Percentiles rank a stretch among this genome's conserved stretches.
phyloP scores from a whole-genome alignment of 371 early-diverging fungal genomes.

The Sporodiniella umbellata region DNA sequence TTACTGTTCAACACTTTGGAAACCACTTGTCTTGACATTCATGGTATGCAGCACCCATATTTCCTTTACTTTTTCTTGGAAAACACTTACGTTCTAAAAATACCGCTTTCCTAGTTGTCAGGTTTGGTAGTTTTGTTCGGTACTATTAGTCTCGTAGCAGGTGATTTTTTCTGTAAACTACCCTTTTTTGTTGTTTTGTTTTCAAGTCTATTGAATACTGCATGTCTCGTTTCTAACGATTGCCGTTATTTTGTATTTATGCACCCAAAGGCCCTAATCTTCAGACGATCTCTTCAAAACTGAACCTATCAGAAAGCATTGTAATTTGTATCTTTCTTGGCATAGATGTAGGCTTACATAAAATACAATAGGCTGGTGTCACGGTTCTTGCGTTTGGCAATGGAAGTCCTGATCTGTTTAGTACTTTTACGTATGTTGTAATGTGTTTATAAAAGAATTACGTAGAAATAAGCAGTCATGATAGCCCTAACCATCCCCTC shows the following conservation, averaged over 20 bases:
- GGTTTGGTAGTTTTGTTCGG: conserved; percentile 50
- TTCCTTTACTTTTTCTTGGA: not conserved
- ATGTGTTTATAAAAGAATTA: too few relatives aligned
- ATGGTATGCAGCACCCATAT: conserved; percentile 11
- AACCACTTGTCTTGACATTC: conserved; percentile 34
- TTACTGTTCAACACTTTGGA: conserved; percentile 52
- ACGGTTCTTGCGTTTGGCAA: conserved; percentile 86
- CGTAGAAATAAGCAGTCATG: too few relatives aligned
- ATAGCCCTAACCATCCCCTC: too few relatives aligned
- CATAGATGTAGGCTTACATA: not conserved
- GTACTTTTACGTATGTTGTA: conserved; percentile 54
- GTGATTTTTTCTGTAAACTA: conserved; percentile 67
- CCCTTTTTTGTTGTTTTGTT: not conserved
- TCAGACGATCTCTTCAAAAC: conserved; percentile 51
- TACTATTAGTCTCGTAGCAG: conserved; percentile 64
- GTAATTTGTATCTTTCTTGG: conserved; percentile 24
- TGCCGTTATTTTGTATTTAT: too few relatives aligned
- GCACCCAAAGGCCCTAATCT: conserved; percentile 50
- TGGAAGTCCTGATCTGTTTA: conserved; percentile 80
- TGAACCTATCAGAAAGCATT: conserved; percentile 68
- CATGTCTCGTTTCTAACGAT: too few relatives aligned
- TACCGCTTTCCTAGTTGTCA: conserved; percentile 17
- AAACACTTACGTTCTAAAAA: too few relatives aligned
- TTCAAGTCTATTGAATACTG: too few relatives aligned
- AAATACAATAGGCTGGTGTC: conserved; percentile 69